Percentiles rank a stretch among this genome's conserved stretches.
These are phyloP conservation scores for Haplosporangium sp. DNA, from an alignment of 371 early-diverging fungal genomes.

Conservation along the genomic window DNA sequence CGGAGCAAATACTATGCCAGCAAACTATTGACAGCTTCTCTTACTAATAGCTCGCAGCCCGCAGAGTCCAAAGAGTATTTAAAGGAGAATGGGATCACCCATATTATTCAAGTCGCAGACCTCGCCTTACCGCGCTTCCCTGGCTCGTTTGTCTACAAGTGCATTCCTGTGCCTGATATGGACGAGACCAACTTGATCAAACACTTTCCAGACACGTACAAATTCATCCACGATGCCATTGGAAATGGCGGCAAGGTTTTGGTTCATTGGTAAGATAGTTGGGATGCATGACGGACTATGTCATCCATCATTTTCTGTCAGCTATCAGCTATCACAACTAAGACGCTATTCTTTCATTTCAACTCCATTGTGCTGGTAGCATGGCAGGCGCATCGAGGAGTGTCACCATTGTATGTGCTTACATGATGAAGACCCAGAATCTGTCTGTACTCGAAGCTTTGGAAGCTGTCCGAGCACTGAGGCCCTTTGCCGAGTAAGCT, in stretches of 20 bases:
- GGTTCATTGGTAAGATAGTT: conserved; percentile 74
- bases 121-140: conserved; percentile 50
- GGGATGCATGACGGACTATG: neutral
- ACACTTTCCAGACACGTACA: conserved; percentile 72
- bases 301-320: too few species aligned
- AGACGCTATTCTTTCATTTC: neutral
- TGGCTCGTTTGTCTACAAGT: conserved; percentile 65
- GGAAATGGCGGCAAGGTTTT: conserved; percentile 65
- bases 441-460: conserved; percentile 65
- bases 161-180: conserved; percentile 72
- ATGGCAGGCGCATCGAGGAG: conserved; percentile 74
- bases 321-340: conserved; percentile 4
- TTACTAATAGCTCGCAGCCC: conserved; percentile 2
- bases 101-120: conserved; percentile 64
- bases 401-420: conserved; percentile 69
- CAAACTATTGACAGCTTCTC: neutral
- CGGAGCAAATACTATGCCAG: neutral
- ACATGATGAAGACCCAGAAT: conserved; percentile 70
- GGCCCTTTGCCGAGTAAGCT: conserved; percentile 65
- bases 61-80: conserved; percentile 52
- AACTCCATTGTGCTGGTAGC: conserved; percentile 14
- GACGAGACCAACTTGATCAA: conserved; percentile 76
- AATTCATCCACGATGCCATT: conserved; percentile 68
- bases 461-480: conserved; percentile 58
- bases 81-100: conserved; percentile 67